phyloP scores from a whole-genome alignment of 2,329 filamentous ascomycete species.

The Annulohypoxylon truncatum region DNA sequence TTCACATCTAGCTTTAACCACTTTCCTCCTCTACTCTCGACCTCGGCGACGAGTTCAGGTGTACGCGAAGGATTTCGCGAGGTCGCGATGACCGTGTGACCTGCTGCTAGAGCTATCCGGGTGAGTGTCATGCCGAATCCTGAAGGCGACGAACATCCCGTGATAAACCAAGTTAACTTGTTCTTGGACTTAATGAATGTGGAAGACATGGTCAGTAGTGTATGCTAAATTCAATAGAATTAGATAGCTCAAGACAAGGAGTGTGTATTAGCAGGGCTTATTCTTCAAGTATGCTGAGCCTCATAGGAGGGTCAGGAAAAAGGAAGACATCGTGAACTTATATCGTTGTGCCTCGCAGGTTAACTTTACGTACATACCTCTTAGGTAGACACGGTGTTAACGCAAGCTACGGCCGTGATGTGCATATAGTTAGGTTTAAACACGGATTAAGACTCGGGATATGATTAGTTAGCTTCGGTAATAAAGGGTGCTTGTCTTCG shows the following conservation, averaged over 20 bases:
- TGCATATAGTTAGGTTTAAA: background rate
- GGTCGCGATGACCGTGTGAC: slow-evolving; percentile 56
- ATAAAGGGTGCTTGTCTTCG: no score
- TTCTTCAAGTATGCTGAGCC: background rate
- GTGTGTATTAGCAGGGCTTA: no score
- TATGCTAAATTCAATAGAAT: background rate
- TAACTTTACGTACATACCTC: background rate
- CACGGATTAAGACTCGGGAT: background rate
- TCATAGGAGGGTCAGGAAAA: background rate
- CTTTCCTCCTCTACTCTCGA: slow-evolving; percentile 20
- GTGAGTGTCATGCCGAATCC: slow-evolving; percentile 53
- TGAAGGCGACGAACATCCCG: slow-evolving; percentile 52
- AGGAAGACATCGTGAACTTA: background rate
- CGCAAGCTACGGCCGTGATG: slow-evolving; percentile 1
- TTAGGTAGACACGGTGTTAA: background rate
- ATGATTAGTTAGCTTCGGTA: background rate
- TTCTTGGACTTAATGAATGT: slow-evolving; percentile 27
- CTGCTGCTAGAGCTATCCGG: slow-evolving; percentile 48
- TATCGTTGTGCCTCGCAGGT: background rate
- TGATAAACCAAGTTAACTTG: slow-evolving; percentile 52
- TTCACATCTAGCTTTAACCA: slow-evolving; percentile 51
- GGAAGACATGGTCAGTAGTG: slow-evolving; percentile 1
- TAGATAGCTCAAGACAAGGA: no score
- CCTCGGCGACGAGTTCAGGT: slow-evolving; percentile 46
- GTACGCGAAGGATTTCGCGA: slow-evolving; percentile 48